Conservation (phyloP, 345 rosid genomes). For the Pelargonium nanum region DNA sequence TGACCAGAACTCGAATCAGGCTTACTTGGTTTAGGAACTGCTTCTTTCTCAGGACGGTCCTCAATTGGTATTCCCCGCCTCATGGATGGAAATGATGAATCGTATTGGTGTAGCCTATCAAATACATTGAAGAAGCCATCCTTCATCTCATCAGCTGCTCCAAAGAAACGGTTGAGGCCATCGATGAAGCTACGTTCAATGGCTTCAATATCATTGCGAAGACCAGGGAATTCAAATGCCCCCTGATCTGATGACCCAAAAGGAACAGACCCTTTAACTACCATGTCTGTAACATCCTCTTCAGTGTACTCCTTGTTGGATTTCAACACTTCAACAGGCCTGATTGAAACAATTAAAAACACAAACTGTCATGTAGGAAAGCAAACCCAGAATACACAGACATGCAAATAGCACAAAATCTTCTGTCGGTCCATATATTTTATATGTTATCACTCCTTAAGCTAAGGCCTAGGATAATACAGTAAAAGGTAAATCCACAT, state of each 20-base stretch:
- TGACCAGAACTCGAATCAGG: slow-evolving; percentile 20
- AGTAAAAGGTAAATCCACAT: background rate
- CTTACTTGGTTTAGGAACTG: slow-evolving; percentile 13
- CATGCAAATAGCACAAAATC: no score
- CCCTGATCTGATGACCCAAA: slow-evolving; percentile 21
- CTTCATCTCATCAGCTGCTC: slow-evolving; percentile 63
- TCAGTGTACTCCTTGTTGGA: slow-evolving; percentile 81
- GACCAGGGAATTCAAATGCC: slow-evolving; percentile 60
- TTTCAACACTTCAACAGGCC: slow-evolving; percentile 61
- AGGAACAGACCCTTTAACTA: slow-evolving; percentile 26
- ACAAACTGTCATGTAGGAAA: background rate
- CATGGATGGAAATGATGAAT: slow-evolving; percentile 23
- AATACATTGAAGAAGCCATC: slow-evolving; percentile 45
- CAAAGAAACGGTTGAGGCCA: slow-evolving; percentile 48
- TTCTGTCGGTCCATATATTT: no score
- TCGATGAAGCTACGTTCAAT: slow-evolving; percentile 51
- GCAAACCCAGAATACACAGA: background rate
- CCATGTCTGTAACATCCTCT: slow-evolving; percentile 70
- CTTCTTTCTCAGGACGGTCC: slow-evolving; percentile 26
- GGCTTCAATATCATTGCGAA: slow-evolving; percentile 52
- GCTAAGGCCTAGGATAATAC: background rate
- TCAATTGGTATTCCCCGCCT: slow-evolving; percentile 47
- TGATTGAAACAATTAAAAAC: slow-evolving; percentile 11
- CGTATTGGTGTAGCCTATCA: slow-evolving; percentile 19
- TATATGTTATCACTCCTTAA: no score